A percentile compares a stretch with the other conserved stretches of the same genome.
phyloP scores from a whole-genome alignment of 2,329 filamentous ascomycete species.

The Zymoseptoria ardabiliae region DNA sequence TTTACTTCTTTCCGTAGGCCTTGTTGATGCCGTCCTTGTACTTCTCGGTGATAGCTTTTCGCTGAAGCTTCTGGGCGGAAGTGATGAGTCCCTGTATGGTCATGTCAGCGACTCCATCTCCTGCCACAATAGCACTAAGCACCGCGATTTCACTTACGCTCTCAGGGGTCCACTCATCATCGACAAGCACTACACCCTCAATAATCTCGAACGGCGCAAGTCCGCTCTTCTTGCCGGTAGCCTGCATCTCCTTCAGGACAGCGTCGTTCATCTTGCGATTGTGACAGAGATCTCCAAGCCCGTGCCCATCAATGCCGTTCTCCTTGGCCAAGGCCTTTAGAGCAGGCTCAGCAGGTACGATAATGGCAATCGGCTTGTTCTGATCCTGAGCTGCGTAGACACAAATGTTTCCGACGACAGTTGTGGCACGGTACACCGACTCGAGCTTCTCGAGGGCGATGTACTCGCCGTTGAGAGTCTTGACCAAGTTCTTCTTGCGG shows the following conservation, averaged over 20 bases:
- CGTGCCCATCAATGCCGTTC: slow-evolving; percentile 54
- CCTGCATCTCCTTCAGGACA: slow-evolving; percentile 65
- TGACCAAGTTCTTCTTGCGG: slow-evolving; percentile 96
- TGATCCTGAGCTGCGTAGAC: slow-evolving; percentile 71
- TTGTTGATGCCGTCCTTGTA: slow-evolving; percentile 45
- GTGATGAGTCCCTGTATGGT: slow-evolving; percentile 40
- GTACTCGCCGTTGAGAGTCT: slow-evolving; percentile 92
- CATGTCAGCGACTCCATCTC: slow-evolving; percentile 6
- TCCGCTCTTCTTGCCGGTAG: slow-evolving; percentile 57
- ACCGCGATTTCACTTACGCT: slow-evolving; percentile 54
- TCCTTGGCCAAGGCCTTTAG: slow-evolving; percentile 50
- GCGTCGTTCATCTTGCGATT: slow-evolving; percentile 56
- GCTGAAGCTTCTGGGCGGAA: slow-evolving; percentile 48
- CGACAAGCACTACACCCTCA: slow-evolving; percentile 66
- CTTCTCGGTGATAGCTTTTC: slow-evolving; percentile 43
- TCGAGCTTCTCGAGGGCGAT: slow-evolving; percentile 94
- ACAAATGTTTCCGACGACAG: slow-evolving; percentile 80
- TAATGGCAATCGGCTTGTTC: slow-evolving; percentile 73
- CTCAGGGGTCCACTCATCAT: slow-evolving; percentile 81
- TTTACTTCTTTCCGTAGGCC: slow-evolving; percentile 34
- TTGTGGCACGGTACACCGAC: slow-evolving; percentile 73
- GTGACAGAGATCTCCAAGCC: slow-evolving; percentile 60
- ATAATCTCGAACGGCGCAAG: slow-evolving; percentile 67
- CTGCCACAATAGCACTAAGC: slow-evolving; percentile 6
- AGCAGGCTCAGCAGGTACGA: slow-evolving; percentile 54